These are phyloP conservation scores for Liquidambar formosana DNA, from an alignment of 164 flowering plant genomes.

Conservation along the genomic window DNA sequence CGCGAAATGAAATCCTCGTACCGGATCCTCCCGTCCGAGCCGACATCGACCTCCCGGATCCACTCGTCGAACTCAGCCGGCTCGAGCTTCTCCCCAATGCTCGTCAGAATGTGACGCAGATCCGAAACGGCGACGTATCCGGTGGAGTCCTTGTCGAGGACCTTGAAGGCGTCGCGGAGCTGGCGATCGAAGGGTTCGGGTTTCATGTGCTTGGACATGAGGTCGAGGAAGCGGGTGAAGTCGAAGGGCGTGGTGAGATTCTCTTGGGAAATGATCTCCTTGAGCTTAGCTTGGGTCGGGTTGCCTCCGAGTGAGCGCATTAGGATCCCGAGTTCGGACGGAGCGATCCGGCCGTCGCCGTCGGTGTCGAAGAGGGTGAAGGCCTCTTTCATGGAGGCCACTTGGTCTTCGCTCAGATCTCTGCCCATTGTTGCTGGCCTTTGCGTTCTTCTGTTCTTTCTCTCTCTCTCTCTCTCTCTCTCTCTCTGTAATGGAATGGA, in stretches of 20 bases:
- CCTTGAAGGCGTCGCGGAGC: slow-evolving; percentile 91
- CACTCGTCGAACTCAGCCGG: slow-evolving; percentile 95
- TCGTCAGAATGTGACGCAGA: slow-evolving; percentile 86
- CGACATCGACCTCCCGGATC: slow-evolving; percentile 94
- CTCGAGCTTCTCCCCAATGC: slow-evolving; percentile 93
- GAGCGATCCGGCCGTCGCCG: slow-evolving; percentile 82
- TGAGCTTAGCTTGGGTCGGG: slow-evolving; percentile 92
- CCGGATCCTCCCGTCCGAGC: slow-evolving; percentile 82
- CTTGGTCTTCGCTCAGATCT: slow-evolving; percentile 82
- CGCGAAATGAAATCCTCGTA: slow-evolving; percentile 86
- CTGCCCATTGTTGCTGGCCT: slow-evolving; percentile 52
- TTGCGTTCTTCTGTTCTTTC: background rate
- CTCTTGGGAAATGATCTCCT: slow-evolving; percentile 67
- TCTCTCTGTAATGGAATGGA: background rate
- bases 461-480: background rate
- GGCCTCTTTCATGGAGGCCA: slow-evolving; percentile 85
- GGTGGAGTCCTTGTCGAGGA: slow-evolving; percentile 83
- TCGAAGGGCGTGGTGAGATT: slow-evolving; percentile 82
- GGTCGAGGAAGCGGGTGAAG: slow-evolving; percentile 72
- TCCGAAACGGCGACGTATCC: slow-evolving; percentile 80
- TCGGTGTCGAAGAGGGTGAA: slow-evolving; percentile 94
- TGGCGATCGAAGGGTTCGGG: slow-evolving; percentile 91
- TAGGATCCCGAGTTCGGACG: slow-evolving; percentile 88
- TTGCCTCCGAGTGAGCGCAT: slow-evolving; percentile 96
- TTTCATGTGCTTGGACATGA: slow-evolving; percentile 80